Percentiles rank a stretch among this genome's conserved stretches.
Conservation (phyloP, 192 early-diverging fungal genomes). For the Coemansia sp. region DNA sequence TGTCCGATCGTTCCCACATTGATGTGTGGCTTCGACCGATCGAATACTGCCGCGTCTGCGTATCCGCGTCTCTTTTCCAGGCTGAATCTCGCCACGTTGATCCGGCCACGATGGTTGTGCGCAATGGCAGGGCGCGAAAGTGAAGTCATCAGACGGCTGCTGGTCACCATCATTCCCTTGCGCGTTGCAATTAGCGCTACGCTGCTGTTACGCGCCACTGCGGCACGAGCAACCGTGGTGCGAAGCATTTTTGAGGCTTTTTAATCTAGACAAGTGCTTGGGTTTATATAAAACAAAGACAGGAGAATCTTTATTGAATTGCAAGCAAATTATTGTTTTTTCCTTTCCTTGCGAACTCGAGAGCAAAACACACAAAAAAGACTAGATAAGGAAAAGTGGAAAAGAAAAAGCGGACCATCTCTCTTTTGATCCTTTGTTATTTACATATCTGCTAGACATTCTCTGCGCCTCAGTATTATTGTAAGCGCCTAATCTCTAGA, state of each 20-base stretch:
- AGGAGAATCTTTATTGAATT: too few species aligned
- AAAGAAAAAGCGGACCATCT: too few species aligned
- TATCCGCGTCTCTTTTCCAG: slow-evolving; percentile 31
- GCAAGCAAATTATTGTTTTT: too few species aligned
- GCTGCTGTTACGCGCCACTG: slow-evolving; percentile 7
- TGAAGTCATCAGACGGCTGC: slow-evolving; percentile 33
- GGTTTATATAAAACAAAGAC: not conserved
- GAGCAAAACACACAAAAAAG: too few species aligned
- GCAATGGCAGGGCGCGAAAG: slow-evolving; percentile 29
- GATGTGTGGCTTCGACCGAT: slow-evolving; percentile 92
- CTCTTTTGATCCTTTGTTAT: too few species aligned
- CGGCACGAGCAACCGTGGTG: slow-evolving; percentile 33
- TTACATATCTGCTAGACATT: too few species aligned
- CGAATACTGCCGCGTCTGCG: slow-evolving; percentile 66
- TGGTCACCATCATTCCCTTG: slow-evolving; percentile 10
- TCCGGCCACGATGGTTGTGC: slow-evolving; percentile 21
- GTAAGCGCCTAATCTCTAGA: too few species aligned
- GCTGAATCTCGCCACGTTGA: not conserved
- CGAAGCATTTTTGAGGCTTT: slow-evolving; percentile 36
- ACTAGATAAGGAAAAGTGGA: too few species aligned
- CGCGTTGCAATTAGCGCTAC: slow-evolving; percentile 1
- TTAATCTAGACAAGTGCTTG: not conserved
- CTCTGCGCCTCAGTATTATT: too few species aligned
- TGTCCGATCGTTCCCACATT: slow-evolving; percentile 99
- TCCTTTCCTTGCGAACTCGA: too few species aligned